Conservation (phyloP, 768 basidiomycete species). For the Pluteus cervinus region DNA sequence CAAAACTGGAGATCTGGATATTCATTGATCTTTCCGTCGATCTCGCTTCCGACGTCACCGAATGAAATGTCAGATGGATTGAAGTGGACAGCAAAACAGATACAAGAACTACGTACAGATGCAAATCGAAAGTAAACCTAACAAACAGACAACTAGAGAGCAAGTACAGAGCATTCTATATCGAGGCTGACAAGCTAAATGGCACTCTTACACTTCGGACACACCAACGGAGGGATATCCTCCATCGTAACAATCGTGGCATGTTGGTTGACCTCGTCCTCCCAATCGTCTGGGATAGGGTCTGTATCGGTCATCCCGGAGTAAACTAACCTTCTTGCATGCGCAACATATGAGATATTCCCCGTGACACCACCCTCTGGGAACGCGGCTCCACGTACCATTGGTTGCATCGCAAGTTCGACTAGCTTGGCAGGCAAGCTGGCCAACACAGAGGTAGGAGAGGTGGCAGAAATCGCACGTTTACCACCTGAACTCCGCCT, state of each 20-base stretch:
- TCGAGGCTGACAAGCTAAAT: slow-evolving; percentile 25
- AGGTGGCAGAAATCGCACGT: too few relatives aligned
- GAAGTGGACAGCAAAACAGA: too few relatives aligned
- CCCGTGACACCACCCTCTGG: slow-evolving; percentile 39
- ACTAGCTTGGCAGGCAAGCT: slow-evolving; percentile 35
- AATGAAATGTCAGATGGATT: too few relatives aligned
- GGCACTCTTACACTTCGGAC: slow-evolving; percentile 37
- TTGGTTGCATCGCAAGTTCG: slow-evolving; percentile 42
- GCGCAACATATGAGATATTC: slow-evolving; percentile 40
- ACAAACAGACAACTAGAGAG: too few relatives aligned
- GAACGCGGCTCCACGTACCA: slow-evolving; percentile 39
- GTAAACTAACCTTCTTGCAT: slow-evolving; percentile 44
- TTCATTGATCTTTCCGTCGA: too few relatives aligned
- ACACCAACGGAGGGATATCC: slow-evolving; percentile 24
- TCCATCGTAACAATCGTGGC: slow-evolving; percentile 8
- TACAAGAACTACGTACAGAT: too few relatives aligned
- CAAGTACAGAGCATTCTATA: too few relatives aligned
- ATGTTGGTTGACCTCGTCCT: slow-evolving; percentile 14
- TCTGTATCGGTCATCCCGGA: slow-evolving; percentile 20
- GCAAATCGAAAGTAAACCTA: too few relatives aligned
- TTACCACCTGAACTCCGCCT: background rate
- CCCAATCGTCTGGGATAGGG: slow-evolving; percentile 37
- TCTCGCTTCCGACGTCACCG: too few relatives aligned
- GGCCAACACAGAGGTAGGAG: slow-evolving; percentile 5
- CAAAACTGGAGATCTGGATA: too few relatives aligned